Percentiles rank a stretch among this genome's conserved stretches.
These are phyloP conservation scores for Neoboletus brunneissimus DNA, from an alignment of 768 basidiomycete genomes.

Conservation along the genomic window DNA sequence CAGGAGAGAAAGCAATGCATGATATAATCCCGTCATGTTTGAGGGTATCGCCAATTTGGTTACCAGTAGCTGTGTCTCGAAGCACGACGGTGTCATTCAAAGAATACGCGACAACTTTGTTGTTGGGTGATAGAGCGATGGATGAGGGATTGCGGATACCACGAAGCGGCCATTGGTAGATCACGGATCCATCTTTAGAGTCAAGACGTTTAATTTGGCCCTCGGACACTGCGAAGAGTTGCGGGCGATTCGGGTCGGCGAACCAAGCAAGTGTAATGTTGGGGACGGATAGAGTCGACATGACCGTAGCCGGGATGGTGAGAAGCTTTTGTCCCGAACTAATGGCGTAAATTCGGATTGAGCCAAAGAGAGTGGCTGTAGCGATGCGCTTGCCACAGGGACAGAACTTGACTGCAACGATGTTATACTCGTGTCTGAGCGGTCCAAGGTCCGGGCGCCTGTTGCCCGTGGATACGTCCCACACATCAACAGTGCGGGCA, in stretches of 20 bases:
- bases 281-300: not conserved
- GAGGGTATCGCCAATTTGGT: constrained; percentile 10
- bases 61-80: constrained; percentile 7
- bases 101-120: constrained; percentile 16
- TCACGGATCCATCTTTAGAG: constrained; percentile 11
- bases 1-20: constrained; percentile 12
- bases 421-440: constrained; percentile 17
- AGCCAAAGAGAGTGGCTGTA: constrained; percentile 20
- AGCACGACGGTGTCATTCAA: constrained; percentile 6
- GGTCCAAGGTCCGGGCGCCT: not conserved
- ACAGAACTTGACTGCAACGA: constrained; percentile 19
- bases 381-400: constrained; percentile 17
- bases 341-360: constrained; percentile 12
- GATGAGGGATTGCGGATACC: constrained; percentile 10
- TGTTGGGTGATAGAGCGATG: constrained; percentile 9
- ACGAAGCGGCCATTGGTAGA: constrained; percentile 15
- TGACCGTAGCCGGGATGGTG: constrained; percentile 16
- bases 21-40: constrained; percentile 8
- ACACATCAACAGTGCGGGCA: constrained; percentile 8
- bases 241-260: not conserved
- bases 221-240: constrained; percentile 15
- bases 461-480: constrained; percentile 16
- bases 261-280: constrained; percentile 14
- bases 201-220: constrained; percentile 19
- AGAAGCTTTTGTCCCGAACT: constrained; percentile 11